Evolutionary conservation across 75 land plant genomes (phyloP).

Genomic region (Cupressus sempervirens): DNA sequence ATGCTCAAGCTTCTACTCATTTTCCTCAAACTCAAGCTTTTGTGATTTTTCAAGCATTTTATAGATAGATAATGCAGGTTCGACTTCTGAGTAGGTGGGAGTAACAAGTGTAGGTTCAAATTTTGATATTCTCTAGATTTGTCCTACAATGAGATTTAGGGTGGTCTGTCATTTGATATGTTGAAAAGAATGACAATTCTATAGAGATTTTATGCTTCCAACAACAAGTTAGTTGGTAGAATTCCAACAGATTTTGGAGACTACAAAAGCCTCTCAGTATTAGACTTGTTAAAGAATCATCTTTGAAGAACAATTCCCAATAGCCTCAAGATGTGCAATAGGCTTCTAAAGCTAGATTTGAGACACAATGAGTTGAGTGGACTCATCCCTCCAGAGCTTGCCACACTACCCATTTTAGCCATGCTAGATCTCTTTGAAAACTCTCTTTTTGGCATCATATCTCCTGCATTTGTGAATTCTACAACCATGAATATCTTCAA

Average conservation of each 20-base stretch:
- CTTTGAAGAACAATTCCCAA: slow-evolving; percentile 33
- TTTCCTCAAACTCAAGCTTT: too few species aligned
- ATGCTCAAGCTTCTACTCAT: too few species aligned
- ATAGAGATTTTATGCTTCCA: slow-evolving; percentile 44
- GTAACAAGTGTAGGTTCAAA: too few species aligned
- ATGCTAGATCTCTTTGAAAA: slow-evolving; percentile 43
- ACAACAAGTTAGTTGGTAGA: slow-evolving; percentile 41
- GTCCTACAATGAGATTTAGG: slow-evolving; percentile 47
- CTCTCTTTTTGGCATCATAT: slow-evolving; percentile 33
- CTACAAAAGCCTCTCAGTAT: slow-evolving; percentile 18
- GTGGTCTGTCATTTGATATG: slow-evolving; percentile 49
- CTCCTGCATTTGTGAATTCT: slow-evolving; percentile 38
- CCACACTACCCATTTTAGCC: slow-evolving; percentile 29
- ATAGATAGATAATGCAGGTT: too few species aligned
- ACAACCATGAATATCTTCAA: slow-evolving; percentile 61
- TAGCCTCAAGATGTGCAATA: slow-evolving; percentile 29
- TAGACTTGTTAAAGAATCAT: slow-evolving; percentile 30
- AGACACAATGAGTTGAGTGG: slow-evolving; percentile 39
- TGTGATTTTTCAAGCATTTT: too few species aligned
- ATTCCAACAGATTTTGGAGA: slow-evolving; percentile 32
- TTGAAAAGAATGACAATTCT: slow-evolving; percentile 51
- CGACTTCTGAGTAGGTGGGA: too few species aligned
- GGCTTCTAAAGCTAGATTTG: slow-evolving; percentile 34
- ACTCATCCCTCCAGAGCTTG: slow-evolving; percentile 34
- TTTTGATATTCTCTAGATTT: slow-evolving; percentile 67